These are phyloP conservation scores for Coniella lustricola DNA, from an alignment of 2,329 filamentous ascomycete species.

Conservation along the genomic window DNA sequence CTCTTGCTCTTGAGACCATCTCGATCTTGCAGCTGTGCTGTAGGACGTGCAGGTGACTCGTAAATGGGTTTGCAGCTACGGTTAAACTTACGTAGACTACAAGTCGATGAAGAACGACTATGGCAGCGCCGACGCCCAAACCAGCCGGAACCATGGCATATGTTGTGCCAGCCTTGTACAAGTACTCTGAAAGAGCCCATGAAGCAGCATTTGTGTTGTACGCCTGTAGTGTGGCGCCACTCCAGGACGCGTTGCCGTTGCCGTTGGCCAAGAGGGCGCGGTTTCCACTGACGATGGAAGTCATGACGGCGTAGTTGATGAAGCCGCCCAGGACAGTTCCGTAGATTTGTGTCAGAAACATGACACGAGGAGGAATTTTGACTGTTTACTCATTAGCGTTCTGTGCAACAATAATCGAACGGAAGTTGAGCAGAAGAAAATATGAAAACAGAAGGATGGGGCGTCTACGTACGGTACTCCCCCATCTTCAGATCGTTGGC, in stretches of 20 bases:
- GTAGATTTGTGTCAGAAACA: conserved; percentile 51
- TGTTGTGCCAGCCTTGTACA: conserved; percentile 38
- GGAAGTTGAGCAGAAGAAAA: fast-evolving
- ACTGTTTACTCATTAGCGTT: conserved; percentile 25
- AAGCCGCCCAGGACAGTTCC: conserved; percentile 47
- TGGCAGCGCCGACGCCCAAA: conserved; percentile 37
- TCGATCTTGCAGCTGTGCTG: background rate
- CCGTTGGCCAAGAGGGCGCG: conserved; percentile 37
- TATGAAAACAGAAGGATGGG: background rate
- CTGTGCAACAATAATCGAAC: background rate
- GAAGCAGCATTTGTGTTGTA: conserved; percentile 41
- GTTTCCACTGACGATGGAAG: conserved; percentile 42
- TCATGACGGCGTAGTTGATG: conserved; percentile 51
- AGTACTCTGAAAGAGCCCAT: conserved; percentile 45
- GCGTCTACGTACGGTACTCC: conserved; percentile 41
- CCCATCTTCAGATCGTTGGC: conserved; percentile 51
- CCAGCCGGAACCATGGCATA: conserved; percentile 45
- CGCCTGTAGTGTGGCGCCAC: conserved; percentile 42
- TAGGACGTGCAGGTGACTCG: background rate
- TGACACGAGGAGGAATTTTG: conserved; percentile 47
- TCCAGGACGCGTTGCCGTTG: conserved; percentile 45
- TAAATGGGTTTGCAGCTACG: no score
- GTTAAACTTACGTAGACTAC: conserved; percentile 34
- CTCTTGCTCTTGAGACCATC: background rate
- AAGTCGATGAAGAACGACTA: conserved; percentile 38